Evolutionary conservation across 352 stramenopile species (phyloP), one percentile per base, ranked within the genome.

Genomic region (Globisporangium takayamanum): DNA sequence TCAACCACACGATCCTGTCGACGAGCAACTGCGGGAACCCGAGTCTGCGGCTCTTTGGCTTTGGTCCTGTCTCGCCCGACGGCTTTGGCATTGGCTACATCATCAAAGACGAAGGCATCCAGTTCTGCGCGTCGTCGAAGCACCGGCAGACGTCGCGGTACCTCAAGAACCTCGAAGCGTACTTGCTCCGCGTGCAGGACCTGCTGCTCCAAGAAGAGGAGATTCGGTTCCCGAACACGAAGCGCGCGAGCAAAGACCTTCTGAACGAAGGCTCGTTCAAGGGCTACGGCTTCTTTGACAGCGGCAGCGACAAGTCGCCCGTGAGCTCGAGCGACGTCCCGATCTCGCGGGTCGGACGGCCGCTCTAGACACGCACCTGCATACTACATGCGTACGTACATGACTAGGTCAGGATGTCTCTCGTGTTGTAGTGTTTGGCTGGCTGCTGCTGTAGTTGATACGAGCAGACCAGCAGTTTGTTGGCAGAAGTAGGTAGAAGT

Each of bases 21-120:
- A 99, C 96, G 10, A 97, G 81, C 52, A 99, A 99, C 67, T 99
- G 96, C 64, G 96, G 95, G 12, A 99, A 99, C 73, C 93, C 96
- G 42, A 94, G 87, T 62, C 75, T 99, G 49, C 73, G 87, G 39
- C 69, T 97, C 37, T 98, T 98, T 74, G 93, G 94, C 36, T 98
- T 98, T 69, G 92, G 91, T 10, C 89, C 92, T 1, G 91, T 98
- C 22, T 92, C 97, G 50, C 70, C 85, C 14, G 91, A 98, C 64
- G 96, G 96, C 37, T 98, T 98, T 73, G 95, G 95, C 53, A 97
- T 99, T 53, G 96, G 96, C 50, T 99, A 99, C 77, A 98, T 99
- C 59, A 99, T 98, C 72, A 98, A 98, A 67, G 93, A 98, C 62
- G 74, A 95, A 62, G 84, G 88, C 60, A 84, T 98, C 52, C 84